phyloP scores from a whole-genome alignment of 2,329 filamentous ascomycete species.

The Fusarium nurragi region DNA sequence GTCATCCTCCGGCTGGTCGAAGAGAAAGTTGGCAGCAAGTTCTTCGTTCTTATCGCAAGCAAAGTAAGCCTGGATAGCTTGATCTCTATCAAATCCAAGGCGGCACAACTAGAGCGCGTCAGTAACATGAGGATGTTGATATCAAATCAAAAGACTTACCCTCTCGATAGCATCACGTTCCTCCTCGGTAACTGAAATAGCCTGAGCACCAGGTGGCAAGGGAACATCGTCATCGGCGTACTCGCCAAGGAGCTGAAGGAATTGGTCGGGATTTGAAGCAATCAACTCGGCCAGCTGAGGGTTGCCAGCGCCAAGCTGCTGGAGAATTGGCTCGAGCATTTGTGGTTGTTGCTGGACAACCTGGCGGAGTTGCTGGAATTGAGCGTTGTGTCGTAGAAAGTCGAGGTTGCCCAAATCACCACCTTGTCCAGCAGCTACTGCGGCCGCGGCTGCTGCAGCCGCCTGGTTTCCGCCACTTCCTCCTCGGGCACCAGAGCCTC shows the following conservation, averaged over 20 bases:
- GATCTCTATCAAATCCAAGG: constrained; percentile 90
- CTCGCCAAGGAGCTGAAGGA: constrained; percentile 89
- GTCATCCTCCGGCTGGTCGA: constrained; percentile 93
- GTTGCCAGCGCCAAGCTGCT: constrained; percentile 94
- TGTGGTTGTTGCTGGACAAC: constrained; percentile 97
- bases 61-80: constrained; percentile 98
- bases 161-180: constrained; percentile 97
- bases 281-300: constrained; percentile 94
- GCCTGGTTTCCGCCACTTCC: constrained; percentile 54
- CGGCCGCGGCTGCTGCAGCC: constrained; percentile 56
- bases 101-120: constrained; percentile 76
- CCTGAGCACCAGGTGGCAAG: constrained; percentile 86
- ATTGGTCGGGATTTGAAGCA: constrained; percentile 89
- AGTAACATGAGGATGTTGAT: constrained; percentile 44
- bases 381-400: constrained; percentile 92
- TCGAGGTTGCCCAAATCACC: constrained; percentile 81
- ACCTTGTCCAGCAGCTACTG: constrained; percentile 61
- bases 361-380: constrained; percentile 97
- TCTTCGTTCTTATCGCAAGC: constrained; percentile 99
- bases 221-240: constrained; percentile 85
- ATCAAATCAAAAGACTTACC: constrained; percentile 59
- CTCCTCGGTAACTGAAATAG: constrained; percentile 92
- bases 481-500: constrained; percentile 58
- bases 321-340: constrained; percentile 98
- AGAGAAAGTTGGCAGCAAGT: constrained; percentile 96